A percentile compares a stretch with the other conserved stretches of the same genome.
Conservation (phyloP, 106 monocot species). For the Dendrobium officinale region DNA sequence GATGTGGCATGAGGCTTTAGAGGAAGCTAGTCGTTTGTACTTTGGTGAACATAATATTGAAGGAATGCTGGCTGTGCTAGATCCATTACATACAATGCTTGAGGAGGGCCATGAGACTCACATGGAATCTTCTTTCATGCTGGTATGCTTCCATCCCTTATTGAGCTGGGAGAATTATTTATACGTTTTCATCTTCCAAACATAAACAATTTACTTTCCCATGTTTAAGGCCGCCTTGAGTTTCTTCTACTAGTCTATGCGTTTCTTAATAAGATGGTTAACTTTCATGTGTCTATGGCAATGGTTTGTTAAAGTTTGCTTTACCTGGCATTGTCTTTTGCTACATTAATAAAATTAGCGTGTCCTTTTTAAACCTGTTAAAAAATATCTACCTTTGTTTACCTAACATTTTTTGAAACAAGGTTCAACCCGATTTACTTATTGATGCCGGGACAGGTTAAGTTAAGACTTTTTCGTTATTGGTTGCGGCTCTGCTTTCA, state of each 20-base stretch:
- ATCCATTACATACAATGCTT: constrained; percentile 80
- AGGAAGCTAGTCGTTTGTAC: constrained; percentile 97
- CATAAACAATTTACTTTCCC: background rate
- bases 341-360: background rate
- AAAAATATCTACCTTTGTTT: background rate
- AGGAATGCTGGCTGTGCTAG: constrained; percentile 85
- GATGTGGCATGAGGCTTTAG: constrained; percentile 98
- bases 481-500: no score
- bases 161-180: background rate
- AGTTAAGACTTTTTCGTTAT: no score
- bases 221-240: background rate
- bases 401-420: background rate
- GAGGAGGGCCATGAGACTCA: constrained; percentile 79
- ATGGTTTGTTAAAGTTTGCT: no score
- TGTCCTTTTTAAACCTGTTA: background rate
- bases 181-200: background rate
- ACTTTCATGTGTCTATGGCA: no score
- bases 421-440: no score
- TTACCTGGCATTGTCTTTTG: background rate
- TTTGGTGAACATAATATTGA: constrained; percentile 99
- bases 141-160: constrained; percentile 38
- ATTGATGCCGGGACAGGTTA: background rate
- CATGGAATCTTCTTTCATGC: constrained; percentile 86
- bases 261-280: background rate
- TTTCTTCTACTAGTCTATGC: background rate